Base-by-base conservation (phyloP, 176 grass and related monocot genomes). In the Eleusine coracana region DNA sequence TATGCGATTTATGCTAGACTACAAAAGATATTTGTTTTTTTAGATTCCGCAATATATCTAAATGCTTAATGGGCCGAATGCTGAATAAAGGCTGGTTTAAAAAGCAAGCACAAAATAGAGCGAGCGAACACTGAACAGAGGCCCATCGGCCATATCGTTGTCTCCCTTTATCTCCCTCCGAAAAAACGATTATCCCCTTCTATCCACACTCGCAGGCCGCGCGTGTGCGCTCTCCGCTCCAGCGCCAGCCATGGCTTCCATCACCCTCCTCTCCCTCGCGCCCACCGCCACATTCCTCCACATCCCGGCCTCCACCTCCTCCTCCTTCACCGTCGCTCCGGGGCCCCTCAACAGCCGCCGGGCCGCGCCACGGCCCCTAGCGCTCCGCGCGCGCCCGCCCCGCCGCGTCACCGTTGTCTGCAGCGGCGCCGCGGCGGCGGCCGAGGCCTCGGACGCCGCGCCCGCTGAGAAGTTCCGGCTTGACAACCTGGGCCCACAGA, bases 401-500 rank as follows among this genome's bases (percentile, higher is more conserved):
- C 62, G 88, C 79, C 45, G 66, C 67, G 64, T 82, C 75, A 82
- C 50, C 38, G 73, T 94, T 66, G 76, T 88, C 18, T 87, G 87
- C 65, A 77, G 76, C 73, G 64, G 71, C 31, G 80, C 80, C 46
- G 44, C 81, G 5, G 79, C 83, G 2, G 51, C 80, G 18, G 76
- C 77, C 44, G 65, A 80, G 46, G 84, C 87, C 10, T 23, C 85
- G 10, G 58, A 71, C 5, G 62, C 85, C 0, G 87, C 31, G 37
- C 40, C 71, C 5, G 14, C 27, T 7, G 91, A 80, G 79, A 94
- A 94, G 66, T 92, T 99, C 77, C 65, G 91, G 52, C 91, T 99
- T 5, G 88, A 96, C 77, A 99, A 99, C 77, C 84, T 99, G 54
- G 84, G 89, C 1, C 96, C 93, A 29, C 96, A 99, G 77, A 79